Base-by-base conservation (phyloP, 768 basidiomycete genomes). In the Collybia nuda region DNA sequence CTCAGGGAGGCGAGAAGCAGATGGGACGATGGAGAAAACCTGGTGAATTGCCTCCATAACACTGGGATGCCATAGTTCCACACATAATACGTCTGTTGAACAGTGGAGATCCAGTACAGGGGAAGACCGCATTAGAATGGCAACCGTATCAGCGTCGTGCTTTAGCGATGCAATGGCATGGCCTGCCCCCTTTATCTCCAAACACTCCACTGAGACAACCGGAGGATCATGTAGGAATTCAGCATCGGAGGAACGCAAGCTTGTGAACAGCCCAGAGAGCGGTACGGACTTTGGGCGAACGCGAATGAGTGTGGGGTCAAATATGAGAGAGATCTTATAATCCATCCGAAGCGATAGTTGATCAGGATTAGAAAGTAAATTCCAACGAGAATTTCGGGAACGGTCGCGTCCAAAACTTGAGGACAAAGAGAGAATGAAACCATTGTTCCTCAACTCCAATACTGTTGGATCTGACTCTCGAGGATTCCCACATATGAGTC, bases 1-100 rank as follows among this genome's bases (percentile, higher is more conserved):
- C 1, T 56, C 23, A 1, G 53, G 26, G 14, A 47, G 39, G 18
- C 47, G 40, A 11, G 51, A 53, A 12, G 52, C 51, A 28, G 48
- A 51, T 6, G 69, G 75, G 18, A 74, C 41, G 17, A 71, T 57
- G 2, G 73, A 69, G 37, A 85, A 55, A 39, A 90, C 57, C 42
- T 76, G 72, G 17, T 75, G 72, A n/a, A 89, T 57, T 4, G 78
- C 72, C 32, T 75, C 71, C 50, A 88, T 66, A 28, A 81, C 81
- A 37, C 74, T 70, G 3, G 78, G 78, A 39, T 85, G 78, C 85
- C 86, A 90, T 5, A 90, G 67, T 58, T 90, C 83, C 44, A 86
- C 51, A 40, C 79, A 76, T n/a, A 87, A 63, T 6, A 76, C 77
- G 55, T 88, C 86, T 8, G 81, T 71, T 3, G 75, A 74, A 35